These are phyloP conservation scores for Fusarium humuli DNA, from an alignment of 2,329 filamentous ascomycete species.

Conservation along the genomic window DNA sequence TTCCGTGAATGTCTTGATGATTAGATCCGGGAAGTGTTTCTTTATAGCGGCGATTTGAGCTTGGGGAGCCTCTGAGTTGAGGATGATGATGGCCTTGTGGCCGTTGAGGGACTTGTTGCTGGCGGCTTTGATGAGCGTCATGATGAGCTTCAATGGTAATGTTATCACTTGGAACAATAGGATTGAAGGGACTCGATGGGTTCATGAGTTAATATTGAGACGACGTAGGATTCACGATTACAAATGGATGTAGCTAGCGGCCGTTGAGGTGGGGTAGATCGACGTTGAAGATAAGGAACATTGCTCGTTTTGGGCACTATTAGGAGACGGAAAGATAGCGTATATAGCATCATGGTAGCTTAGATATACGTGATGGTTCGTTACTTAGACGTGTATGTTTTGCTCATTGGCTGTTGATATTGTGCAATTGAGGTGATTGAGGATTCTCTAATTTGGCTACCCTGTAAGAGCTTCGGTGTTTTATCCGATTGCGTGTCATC, in stretches of 20 bases:
- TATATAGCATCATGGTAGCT: not conserved
- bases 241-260: conserved; percentile 33
- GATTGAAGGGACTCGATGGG: no score
- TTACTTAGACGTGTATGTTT: not conserved
- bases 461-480: not conserved
- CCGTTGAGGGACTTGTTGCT: conserved; percentile 57
- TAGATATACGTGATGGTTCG: fast-evolving
- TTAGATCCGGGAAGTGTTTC: conserved; percentile 58
- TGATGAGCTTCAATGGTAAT: not conserved
- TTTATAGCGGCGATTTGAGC: conserved; percentile 54
- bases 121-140: conserved; percentile 33
- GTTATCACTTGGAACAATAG: fast-evolving
- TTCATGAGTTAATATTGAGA: conserved; percentile 5
- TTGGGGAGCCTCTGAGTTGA: conserved; percentile 48
- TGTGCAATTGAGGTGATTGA: not conserved
- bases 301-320: not conserved
- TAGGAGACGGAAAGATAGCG: conserved; percentile 15
- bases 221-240: conserved; percentile 14
- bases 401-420: not conserved
- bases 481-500: not conserved
- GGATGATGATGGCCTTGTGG: conserved; percentile 61
- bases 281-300: conserved; percentile 29
- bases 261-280: conserved; percentile 45
- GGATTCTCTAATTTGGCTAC: not conserved
- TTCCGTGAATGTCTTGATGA: conserved; percentile 50